Base-by-base conservation (phyloP, 2,329 filamentous ascomycete genomes). In the Aspergillus clavatus region DNA sequence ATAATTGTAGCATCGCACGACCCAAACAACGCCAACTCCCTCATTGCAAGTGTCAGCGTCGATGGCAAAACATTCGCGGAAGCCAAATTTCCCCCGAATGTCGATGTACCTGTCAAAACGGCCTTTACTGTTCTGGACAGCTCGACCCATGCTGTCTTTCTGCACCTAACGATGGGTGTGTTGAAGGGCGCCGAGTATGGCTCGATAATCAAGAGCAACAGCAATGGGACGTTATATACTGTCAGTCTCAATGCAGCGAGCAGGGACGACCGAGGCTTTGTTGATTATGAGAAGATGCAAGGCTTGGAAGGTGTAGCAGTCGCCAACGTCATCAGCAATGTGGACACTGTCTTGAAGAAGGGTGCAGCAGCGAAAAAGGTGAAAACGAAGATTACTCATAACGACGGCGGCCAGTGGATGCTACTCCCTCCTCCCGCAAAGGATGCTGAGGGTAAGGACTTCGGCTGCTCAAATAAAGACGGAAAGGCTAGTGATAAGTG, bases 121-220 rank as follows among this genome's bases (percentile, higher is more conserved):
- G 86, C 84, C 21, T 98, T 96, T 68, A 98, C 93, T 0, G 87
- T 97, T 3, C 77, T 98, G 23, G 90, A 96, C 64, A 96, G 90
- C 68, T 93, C 89, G 1, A 95, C 89, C 0, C 91, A 97, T 66
- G 87, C 93, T 1, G 79, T 98, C 47, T 97, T 97, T 70, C 72
- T 98, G 46, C 94, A 97, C 61, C 91, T 97, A 38, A 89, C 86
- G 0, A 87, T 88, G 31, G 84, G 86, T 58, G 78, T 77, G 31
- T 72, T 73, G 3, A 64, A 74, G 40, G 84, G 81, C 14, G 80
- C 79, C 40, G 80, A 86, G 48, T 89, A 87, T 57, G 93, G 93
- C 28, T 85, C 86, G 19, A 88, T 98, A 56, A 82, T 98, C 69
- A 98, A 97, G 79, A 96, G 89, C 62, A 98, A 98, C 72, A 96